Base-by-base conservation (phyloP, 139 green algal genomes). In the Spirogloea muscicola region DNA sequence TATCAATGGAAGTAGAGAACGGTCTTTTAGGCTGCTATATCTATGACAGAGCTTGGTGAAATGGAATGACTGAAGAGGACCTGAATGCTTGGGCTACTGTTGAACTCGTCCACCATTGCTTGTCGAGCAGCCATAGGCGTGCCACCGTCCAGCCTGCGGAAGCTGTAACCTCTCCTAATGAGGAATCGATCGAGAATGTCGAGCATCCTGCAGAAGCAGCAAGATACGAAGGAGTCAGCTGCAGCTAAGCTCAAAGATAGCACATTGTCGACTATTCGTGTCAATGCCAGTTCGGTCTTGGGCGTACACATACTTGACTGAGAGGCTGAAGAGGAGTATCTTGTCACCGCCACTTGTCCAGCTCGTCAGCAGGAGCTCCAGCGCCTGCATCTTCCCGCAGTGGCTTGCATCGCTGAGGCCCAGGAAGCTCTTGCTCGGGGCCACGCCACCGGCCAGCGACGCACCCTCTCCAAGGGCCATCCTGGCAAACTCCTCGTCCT, bases 71-170 rank as follows among this genome's bases (percentile, higher is more conserved):
- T n/a, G n/a, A n/a, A n/a, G n/a, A n/a, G n/a, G n/a, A 64, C 55
- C 55, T 64, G 55, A 42, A 42, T 64, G 29, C 10, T 42, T 10
- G 55, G 55, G 64, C 49, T 64, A 13, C 62, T 49, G 64, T 87
- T 87, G 77, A 87, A 87, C 58, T 76, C 72, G 41, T 85, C 84
- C n/a, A 98, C 92, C 0, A 97, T 82, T 10, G 84, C 68, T 10
- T 85, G 69, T 16, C 94, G 88, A 38, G 76, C 29, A 2, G 34
- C 66, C n/a, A 97, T 75, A 7, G 86, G 39, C 1, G 93, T 98
- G 63, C 27, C 74, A 48, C 94, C 94, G 68, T 98, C 94, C 94
- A 99, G 97, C 68, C 94, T 83, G 62, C 92, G 86, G 84, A 95
- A 96, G 39, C n/a, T 68, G 57, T 87, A 88, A 37, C 85, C 65